Base-by-base conservation (phyloP, 495 filamentous ascomycete genomes). In the Penicillium flavigenum region DNA sequence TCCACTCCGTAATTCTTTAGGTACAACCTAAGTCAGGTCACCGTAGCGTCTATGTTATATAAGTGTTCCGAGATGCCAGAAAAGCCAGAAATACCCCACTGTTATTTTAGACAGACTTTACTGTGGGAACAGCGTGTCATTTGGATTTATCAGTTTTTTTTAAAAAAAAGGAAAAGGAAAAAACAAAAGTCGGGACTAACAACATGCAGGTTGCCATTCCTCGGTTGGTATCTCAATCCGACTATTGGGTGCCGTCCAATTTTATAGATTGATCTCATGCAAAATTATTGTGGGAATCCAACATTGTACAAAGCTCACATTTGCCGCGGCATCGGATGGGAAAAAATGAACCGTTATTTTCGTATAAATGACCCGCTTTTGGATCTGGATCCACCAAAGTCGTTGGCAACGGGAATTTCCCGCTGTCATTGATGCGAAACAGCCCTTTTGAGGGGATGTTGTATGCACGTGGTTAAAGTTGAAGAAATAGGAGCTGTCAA, bases 141-240 rank as follows among this genome's bases (percentile, higher is more conserved):
- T 47, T 54, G 12, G 11, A 44, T 20, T 54, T 7, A 26, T 41
- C 8, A 38, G 43, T 41, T 31, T 12, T 53, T 26, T 26, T 19
- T 34, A 4, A 9, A n/a, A 29, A 45, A 54, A 52, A 52, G 16
- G 0, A 26, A 26, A 26, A 29, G 1, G 4, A 4, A 24, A 24
- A 45, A 54, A 26, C 9, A 26, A 7, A 47, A 26, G 47, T 24
- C 36, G 39, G 39, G 17, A 24, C n/a, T 6, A 32, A 24, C n/a
- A 44, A 53, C 24, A 53, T 43, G 51, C 39, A 44, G 17, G 27
- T n/a, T 32, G 7, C 42, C 52, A 24, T 45, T 5, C 52, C 1
- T 27, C 43, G 24, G 53, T 29, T 39, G 12, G 19, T 14, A 38
- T 47, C 9, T 39, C 32, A 55, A 47, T 31, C n/a, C 14, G n/a